Conservation (phyloP, 139 green algal genomes). For the Coelastrella sp. region DNA sequence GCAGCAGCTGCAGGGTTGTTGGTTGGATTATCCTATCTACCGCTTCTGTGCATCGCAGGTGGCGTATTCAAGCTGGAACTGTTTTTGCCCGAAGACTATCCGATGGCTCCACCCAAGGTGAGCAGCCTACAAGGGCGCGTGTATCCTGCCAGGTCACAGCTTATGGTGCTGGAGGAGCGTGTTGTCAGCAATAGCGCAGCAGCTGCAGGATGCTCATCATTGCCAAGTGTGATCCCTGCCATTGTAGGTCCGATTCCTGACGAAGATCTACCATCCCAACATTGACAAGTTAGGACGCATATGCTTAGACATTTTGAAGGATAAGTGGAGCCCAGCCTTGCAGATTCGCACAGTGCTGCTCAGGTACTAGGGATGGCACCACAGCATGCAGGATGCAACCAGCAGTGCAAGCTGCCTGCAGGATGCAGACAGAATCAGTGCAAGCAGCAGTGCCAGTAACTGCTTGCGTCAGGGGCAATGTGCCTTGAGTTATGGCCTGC, state of each 20-base stretch:
- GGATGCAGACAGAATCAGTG: neutral
- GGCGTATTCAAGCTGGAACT: constrained; percentile 98
- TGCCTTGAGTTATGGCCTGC: no score
- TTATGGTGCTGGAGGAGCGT: no score
- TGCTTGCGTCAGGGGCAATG: neutral
- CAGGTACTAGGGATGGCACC: constrained; percentile 61
- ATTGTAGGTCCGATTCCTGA: constrained; percentile 95
- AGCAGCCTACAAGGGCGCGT: neutral
- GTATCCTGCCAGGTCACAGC: no score
- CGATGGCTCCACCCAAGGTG: constrained; percentile 98
- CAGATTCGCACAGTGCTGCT: constrained; percentile 99
- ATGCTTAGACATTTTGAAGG: constrained; percentile 99
- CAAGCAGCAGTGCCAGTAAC: neutral
- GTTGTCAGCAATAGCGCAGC: no score
- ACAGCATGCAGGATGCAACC: neutral
- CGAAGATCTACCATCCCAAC: constrained; percentile 99
- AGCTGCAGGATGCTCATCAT: no score
- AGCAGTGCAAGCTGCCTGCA: neutral
- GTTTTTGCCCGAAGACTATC: constrained; percentile 99
- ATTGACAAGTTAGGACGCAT: constrained; percentile 99
- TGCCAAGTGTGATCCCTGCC: no score
- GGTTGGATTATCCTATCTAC: neutral
- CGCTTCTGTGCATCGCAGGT: constrained; percentile 61
- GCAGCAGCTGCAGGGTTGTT: neutral
- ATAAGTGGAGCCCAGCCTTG: constrained; percentile 99